Percentiles rank a stretch among this genome's conserved stretches.
Conservation (phyloP, 1,139 yeast species). For the Saccharomyces hybrid region DNA sequence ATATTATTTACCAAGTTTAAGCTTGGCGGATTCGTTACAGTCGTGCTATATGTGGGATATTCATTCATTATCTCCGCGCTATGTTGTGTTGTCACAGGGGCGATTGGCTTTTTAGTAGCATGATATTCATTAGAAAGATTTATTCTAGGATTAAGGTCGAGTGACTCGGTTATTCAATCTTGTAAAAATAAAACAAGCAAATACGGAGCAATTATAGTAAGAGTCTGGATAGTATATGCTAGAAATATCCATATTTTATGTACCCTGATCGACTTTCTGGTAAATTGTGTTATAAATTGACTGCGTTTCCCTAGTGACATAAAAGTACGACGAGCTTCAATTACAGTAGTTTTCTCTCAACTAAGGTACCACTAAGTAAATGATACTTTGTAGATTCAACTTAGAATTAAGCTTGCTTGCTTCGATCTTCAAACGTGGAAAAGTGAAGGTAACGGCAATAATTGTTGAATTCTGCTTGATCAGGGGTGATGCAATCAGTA, state of each 20-base stretch:
- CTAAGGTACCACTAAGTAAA: too few species aligned
- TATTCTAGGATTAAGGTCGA: conserved; percentile 85
- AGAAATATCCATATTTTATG: not conserved
- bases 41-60: conserved; percentile 81
- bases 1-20: conserved; percentile 61
- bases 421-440: too few species aligned
- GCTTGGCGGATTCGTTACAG: conserved; percentile 67
- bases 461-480: too few species aligned
- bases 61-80: conserved; percentile 62
- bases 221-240: too few species aligned
- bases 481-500: too few species aligned
- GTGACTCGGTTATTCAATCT: conserved; percentile 18
- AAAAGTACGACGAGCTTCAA: too few species aligned
- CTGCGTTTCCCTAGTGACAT: too few species aligned
- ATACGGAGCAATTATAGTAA: not conserved
- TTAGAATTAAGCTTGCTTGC: too few species aligned
- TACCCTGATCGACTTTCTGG: not conserved
- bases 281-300: too few species aligned
- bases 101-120: conserved; percentile 76
- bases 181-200: not conserved
- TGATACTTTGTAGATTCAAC: too few species aligned
- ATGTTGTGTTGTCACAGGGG: conserved; percentile 77
- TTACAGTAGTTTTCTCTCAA: too few species aligned
- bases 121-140: conserved; percentile 69
- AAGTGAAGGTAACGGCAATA: too few species aligned